phyloP scores from a whole-genome alignment of 2,329 filamentous ascomycete genomes.

The Achaetomium macrosporum region DNA sequence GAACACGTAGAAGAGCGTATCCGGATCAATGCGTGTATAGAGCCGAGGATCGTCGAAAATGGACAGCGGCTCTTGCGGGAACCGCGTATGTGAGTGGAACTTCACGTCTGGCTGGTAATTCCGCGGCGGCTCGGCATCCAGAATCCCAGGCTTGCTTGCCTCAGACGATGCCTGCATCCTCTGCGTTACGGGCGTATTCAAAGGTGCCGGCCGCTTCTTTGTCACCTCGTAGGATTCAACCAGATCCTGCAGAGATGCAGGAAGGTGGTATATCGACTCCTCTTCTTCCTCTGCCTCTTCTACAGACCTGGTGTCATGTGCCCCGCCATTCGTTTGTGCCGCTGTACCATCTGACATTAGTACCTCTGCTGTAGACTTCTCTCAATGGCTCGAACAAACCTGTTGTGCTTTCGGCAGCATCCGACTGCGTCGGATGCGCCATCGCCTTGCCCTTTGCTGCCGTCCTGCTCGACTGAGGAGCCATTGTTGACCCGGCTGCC shows the following conservation, averaged over 20 bases:
- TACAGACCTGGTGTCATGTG: conserved; percentile 46
- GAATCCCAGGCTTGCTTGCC: conserved; percentile 63
- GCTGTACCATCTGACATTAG: conserved; percentile 26
- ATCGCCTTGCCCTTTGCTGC: conserved; percentile 41
- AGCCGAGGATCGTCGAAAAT: conserved; percentile 88
- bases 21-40: conserved; percentile 85
- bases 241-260: conserved; percentile 80
- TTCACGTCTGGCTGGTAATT: conserved; percentile 80
- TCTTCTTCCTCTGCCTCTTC: conserved; percentile 47
- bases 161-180: conserved; percentile 73
- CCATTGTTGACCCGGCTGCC: conserved; percentile 22
- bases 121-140: conserved; percentile 75
- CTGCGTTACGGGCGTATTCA: conserved; percentile 60
- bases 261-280: conserved; percentile 89
- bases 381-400: conserved; percentile 29
- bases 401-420: conserved; percentile 40
- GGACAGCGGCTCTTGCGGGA: conserved; percentile 84
- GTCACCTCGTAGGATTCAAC: conserved; percentile 85
- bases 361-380: conserved; percentile 9
- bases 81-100: conserved; percentile 64
- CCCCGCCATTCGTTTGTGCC: conserved; percentile 45
- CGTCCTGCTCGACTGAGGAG: conserved; percentile 25
- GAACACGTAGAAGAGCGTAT: conserved; percentile 97
- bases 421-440: conserved; percentile 30
- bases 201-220: conserved; percentile 60